Base-by-base conservation (phyloP, 2,329 filamentous ascomycete genomes). In the Cladosporium sp. region DNA sequence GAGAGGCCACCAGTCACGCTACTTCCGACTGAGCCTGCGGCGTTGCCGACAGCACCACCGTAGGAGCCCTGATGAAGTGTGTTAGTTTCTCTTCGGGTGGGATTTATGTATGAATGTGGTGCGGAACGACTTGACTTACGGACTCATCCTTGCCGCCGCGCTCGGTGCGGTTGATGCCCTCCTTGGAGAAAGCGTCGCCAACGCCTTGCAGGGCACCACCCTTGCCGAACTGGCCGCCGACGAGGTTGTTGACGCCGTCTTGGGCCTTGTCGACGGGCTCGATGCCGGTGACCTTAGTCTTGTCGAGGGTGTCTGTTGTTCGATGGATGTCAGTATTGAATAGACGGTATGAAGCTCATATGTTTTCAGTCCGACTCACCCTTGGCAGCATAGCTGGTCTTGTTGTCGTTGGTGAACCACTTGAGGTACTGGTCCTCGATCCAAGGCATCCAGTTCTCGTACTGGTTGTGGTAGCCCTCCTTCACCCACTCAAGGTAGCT, bases 361-460 rank as follows among this genome's bases (percentile, higher is more conserved):
- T 8, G 5, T 3, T 30, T 30, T 16, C 16, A 23, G 0, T 21
- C 39, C 2, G 48, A 76, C 79, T 36, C 76, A 91, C 89, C 84
- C 77, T 89, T 91, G 1, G 89, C 84, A 6, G 86, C 81, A 72
- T 92, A 92, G 74, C 85, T 89, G 5, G 88, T 85, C 78, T 92
- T 91, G 83, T 92, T 92, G 74, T 91, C 89, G 68, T 88, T 89
- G 72, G 88, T 90, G 77, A 91, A 91, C 82, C 86, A 91, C 61
- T 83, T 82, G 30, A 92, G 83, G 75, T 91, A 91, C 66, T 87
- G 77, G 76, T 92, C 90, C 77, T 92, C 89, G 65, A 91, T 80
- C 89, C 90, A 92, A 0, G 90, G 90, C 75, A 91, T 84, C 90
- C 90, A 92, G 72, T 79, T 83, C 74, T 92, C 89, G 78, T 92